These are phyloP conservation scores for Alternaria infectoria DNA, from an alignment of 2,329 filamentous ascomycete genomes.

Conservation along the genomic window DNA sequence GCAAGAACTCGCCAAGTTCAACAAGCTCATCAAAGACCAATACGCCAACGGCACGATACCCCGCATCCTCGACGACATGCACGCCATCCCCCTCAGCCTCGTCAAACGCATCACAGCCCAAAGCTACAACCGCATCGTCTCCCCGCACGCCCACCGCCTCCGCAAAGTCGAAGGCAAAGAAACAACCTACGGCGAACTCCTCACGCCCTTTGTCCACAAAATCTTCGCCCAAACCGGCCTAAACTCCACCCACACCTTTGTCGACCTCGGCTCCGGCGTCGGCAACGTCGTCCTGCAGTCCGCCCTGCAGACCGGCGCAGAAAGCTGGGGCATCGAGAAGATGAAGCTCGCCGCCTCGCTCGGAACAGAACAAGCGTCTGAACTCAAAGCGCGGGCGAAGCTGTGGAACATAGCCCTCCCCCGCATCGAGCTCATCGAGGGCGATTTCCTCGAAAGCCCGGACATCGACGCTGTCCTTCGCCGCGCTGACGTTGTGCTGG, in stretches of 20 bases:
- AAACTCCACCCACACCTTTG: constrained; percentile 83
- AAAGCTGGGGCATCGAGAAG: constrained; percentile 96
- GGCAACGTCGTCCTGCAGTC: constrained; percentile 96
- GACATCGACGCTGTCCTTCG: constrained; percentile 75
- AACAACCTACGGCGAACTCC: constrained; percentile 92
- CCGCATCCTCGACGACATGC: constrained; percentile 71
- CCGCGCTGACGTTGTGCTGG: constrained; percentile 90
- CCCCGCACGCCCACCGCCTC: constrained; percentile 82
- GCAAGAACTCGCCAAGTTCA: constrained; percentile 77
- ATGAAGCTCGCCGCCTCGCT: constrained; percentile 89
- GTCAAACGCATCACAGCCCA: constrained; percentile 84
- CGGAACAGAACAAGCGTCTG: constrained; percentile 77
- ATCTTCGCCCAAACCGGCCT: constrained; percentile 81
- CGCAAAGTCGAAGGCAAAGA: constrained; percentile 87
- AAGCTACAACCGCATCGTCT: constrained; percentile 90
- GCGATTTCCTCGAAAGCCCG: constrained; percentile 79
- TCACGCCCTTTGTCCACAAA: constrained; percentile 81
- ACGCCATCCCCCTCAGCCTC: constrained; percentile 68
- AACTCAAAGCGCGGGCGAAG: constrained; percentile 83
- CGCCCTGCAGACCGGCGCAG: constrained; percentile 89
- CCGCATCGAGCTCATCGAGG: constrained; percentile 77
- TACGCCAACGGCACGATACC: constrained; percentile 74
- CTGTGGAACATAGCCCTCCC: constrained; percentile 89
- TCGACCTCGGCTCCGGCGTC: constrained; percentile 94
- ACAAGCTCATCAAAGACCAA: constrained; percentile 69